Evolutionary conservation across 306 rosid genomes (phyloP), one percentile per base, ranked within the genome.

Genomic region (Vigna reflexopilosa): DNA sequence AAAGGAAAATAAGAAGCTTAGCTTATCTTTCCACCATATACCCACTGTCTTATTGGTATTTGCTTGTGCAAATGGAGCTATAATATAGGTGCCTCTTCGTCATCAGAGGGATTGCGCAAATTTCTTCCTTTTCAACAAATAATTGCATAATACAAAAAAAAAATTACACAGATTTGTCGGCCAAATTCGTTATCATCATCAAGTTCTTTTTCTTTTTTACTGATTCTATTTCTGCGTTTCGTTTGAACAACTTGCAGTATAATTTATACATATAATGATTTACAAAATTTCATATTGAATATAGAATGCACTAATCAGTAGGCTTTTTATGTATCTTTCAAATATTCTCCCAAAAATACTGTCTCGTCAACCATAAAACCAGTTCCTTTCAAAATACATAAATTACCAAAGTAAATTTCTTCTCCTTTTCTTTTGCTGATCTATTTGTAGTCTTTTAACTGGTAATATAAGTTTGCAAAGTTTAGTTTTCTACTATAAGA

Each of bases 131-230:
- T 72, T 72, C 24, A 77, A 45, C 67, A 34, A 83, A 73, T 50
- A 61, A 77, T 64, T 72, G 72, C 57, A 62, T 45, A 72, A 69
- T 68, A 78, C 55, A n/a, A 71, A 73, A 78, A 58, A 77, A 49
- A 22, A 28, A 78, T 78, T 83, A 75, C 78, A 79, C 40, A 56
- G 34, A 58, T 67, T 80, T 83, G 84, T 80, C 83, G 79, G 86
- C 88, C 83, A 80, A 57, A 67, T 45, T 71, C 48, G 69, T 30
- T 67, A n/a, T n/a, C n/a, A 67, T 70, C 4, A 67, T 70, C 4
- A 80, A 64, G 3, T 26, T 30, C 32, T 30, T 30, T 30, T 30
- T 34, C 30, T 73, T 70, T 28, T 70, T 34, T 3, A 26, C 17
- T 57, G 9, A 36, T 30, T 77, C 44, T 66, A 38, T 36, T 11